Evolutionary conservation across 169 alveolate species (phyloP).

Genomic region (Babesia bovis): DNA sequence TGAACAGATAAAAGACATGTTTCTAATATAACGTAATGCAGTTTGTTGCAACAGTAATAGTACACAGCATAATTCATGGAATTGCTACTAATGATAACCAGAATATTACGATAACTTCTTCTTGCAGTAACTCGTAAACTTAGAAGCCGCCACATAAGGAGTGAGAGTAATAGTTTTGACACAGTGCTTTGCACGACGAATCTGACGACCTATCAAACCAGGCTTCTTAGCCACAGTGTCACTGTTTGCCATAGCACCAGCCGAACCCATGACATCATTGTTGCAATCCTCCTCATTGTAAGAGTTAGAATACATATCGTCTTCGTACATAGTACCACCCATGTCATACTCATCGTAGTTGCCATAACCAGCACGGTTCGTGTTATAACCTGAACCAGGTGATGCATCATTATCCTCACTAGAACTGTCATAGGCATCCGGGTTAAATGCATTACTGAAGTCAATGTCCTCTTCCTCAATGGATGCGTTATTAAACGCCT

Average conservation of each 20-base stretch:
- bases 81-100: background rate
- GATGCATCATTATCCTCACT: background rate
- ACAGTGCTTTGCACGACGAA: conserved; percentile 10
- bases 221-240: background rate
- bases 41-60: background rate
- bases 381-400: background rate
- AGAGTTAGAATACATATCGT: no score
- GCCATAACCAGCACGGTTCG: background rate
- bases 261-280: background rate
- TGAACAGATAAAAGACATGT: conserved; percentile 17
- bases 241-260: background rate
- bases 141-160: conserved; percentile 12
- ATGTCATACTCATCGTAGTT: conserved; percentile 35
- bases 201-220: background rate
- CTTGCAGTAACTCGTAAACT: conserved; percentile 24
- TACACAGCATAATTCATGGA: background rate
- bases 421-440: background rate
- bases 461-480: conserved; percentile 2
- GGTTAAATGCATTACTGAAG: conserved; percentile 3
- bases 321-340: no score
- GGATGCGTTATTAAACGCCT: background rate
- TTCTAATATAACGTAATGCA: background rate
- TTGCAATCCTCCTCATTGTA: background rate
- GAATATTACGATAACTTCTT: background rate
- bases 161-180: conserved; percentile 13